Evolutionary conservation across 2,329 filamentous ascomycete genomes (phyloP).

Genomic region (Epichloe sp.): DNA sequence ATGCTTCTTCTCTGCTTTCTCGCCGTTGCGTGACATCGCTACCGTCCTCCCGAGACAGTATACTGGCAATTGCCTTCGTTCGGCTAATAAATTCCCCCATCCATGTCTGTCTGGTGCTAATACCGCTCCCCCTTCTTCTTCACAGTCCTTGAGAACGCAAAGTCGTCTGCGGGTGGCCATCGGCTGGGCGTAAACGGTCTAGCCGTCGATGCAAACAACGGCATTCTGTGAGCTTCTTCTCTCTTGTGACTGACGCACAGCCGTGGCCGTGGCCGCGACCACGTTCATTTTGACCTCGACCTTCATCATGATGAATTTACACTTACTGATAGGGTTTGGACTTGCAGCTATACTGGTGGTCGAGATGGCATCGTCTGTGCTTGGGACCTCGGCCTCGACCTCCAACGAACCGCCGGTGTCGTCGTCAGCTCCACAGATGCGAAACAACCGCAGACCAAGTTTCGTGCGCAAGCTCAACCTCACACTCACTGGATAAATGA

Average conservation of each 20-base stretch:
- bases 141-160: conserved; percentile 45
- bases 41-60: background rate
- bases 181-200: conserved; percentile 90
- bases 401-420: conserved; percentile 25
- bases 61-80: background rate
- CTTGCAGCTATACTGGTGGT: conserved; percentile 75
- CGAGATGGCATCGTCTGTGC: conserved; percentile 92
- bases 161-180: conserved; percentile 60
- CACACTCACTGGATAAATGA: conserved; percentile 97
- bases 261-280: no score
- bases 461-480: conserved; percentile 52
- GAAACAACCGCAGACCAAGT: conserved; percentile 34
- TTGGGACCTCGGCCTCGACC: conserved; percentile 74
- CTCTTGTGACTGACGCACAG: background rate
- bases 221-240: conserved; percentile 58
- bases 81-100: background rate
- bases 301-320: no score
- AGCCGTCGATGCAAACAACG: conserved; percentile 69
- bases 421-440: conserved; percentile 15
- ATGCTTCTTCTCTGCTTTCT: background rate
- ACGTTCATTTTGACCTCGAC: no score
- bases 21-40: background rate
- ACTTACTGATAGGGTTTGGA: background rate
- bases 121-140: background rate
- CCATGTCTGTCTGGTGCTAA: conserved; percentile 1